Evolutionary conservation across 2,329 filamentous ascomycete genomes (phyloP), one percentile per base, ranked within the genome.

Genomic region (Xylariaceae sp.): DNA sequence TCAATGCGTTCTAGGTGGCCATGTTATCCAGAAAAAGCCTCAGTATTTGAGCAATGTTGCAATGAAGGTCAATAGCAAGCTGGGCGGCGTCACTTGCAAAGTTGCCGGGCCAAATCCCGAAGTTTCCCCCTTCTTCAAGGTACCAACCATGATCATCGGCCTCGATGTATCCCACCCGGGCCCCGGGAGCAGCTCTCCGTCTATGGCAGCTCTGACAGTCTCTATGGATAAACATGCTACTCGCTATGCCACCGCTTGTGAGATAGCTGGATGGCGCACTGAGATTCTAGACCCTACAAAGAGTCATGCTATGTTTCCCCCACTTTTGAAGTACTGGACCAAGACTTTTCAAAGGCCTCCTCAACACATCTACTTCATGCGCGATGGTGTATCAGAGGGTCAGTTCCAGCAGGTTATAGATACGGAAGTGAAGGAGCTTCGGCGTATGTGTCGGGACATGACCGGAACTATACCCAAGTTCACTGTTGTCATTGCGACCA

Each of bases 1-100:
- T 0, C 95, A 98, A 70, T 89, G 93, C 87, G 92, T 62, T 77
- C 80, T 2, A 75, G 76, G 0, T n/a, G n/a, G n/a, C n/a, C 89
- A 96, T 56, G 89, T 93, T 0, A 66, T 76, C 40, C 89, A 88
- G 70, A 84, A 83, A 16, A 85, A 89, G 20, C 81, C 82, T 0
- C 95, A 99, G 67, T 98, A 98, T 74, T 89, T 90, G 67, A 95
- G 90, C 1, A 99, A 99, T 60, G 91, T 99, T 0, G 84, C 87
- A 61, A 95, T 99, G 91, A 99, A 99, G 77, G 86, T 99, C 63
- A 98, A 99, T 66, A 89, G 91, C 2, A 99, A 99, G 77, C 82
- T 99, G 2, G 95, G 95, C 14, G 95, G 95, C 5, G 82, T 85
- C 0, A 97, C 91, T 1, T 87, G 77, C 50, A 79, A 71, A 44